These are phyloP conservation scores for Aspergillus ochraceoroseus DNA, from an alignment of 2,329 filamentous ascomycete genomes.

Conservation along the genomic window DNA sequence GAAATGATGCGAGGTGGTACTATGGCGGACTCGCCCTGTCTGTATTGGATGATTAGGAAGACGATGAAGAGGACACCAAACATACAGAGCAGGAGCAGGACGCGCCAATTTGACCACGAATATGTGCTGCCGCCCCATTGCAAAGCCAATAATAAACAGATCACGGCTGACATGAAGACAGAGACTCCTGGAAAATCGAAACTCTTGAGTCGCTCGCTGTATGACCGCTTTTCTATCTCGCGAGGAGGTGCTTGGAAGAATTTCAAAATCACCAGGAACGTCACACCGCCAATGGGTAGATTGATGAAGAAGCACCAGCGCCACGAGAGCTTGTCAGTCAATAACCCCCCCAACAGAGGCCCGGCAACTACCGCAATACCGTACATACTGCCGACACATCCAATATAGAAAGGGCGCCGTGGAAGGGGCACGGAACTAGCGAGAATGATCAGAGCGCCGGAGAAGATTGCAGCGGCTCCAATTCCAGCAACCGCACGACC, in stretches of 20 bases:
- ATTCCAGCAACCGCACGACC: background rate
- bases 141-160: slow-evolving; percentile 9
- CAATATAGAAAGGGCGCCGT: background rate
- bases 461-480: background rate
- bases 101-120: slow-evolving; percentile 2
- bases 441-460: background rate
- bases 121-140: slow-evolving; percentile 12
- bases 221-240: background rate
- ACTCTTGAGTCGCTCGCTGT: background rate
- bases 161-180: background rate
- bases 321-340: slow-evolving; percentile 25
- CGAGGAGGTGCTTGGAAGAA: slow-evolving; percentile 1
- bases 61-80: slow-evolving; percentile 1
- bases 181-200: slow-evolving; percentile 13
- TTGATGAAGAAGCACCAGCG: slow-evolving; percentile 55
- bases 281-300: slow-evolving; percentile 45
- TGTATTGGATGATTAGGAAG: background rate
- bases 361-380: background rate
- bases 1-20: slow-evolving; percentile 4
- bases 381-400: background rate
- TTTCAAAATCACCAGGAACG: slow-evolving; percentile 42
- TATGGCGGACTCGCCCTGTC: background rate
- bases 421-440: background rate
- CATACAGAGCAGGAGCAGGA: slow-evolving; percentile 2
- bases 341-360: slow-evolving; percentile 15